Evolutionary conservation across 805 yeast genomes (phyloP).

Genomic region (Schizosaccharomyces lindneri): DNA sequence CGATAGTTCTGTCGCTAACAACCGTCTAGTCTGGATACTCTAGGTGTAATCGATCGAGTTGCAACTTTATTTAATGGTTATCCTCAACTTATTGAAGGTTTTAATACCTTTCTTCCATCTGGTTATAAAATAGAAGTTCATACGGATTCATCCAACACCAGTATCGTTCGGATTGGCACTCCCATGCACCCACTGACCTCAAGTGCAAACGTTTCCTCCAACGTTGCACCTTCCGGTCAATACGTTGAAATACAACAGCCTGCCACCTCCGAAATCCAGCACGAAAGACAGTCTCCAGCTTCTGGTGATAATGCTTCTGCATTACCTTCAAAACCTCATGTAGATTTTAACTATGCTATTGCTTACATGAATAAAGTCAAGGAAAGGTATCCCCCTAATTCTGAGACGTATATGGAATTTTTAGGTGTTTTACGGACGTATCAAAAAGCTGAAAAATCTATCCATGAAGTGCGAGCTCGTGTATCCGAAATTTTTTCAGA

Average conservation of each 20-base stretch:
- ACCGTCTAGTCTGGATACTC: conserved; percentile 27
- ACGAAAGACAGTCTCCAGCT: too few species aligned
- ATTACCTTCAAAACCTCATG: conserved; percentile 21
- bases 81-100: conserved; percentile 80
- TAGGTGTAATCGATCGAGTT: conserved; percentile 92
- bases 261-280: neutral
- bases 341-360: conserved; percentile 92
- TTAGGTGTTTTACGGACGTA: conserved; percentile 88
- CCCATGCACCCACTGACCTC: conserved; percentile 51
- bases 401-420: conserved; percentile 84
- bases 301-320: neutral
- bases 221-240: neutral
- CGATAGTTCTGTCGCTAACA: too few species aligned
- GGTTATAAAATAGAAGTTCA: conserved; percentile 88
- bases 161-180: conserved; percentile 81
- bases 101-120: conserved; percentile 89
- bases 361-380: conserved; percentile 89
- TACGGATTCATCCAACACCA: conserved; percentile 64
- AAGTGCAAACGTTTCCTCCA: neutral
- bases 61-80: conserved; percentile 78
- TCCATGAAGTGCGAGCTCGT: conserved; percentile 82
- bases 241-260: neutral
- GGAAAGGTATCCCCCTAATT: conserved; percentile 75
- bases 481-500: conserved; percentile 70
- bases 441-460: conserved; percentile 87